Conservation (phyloP, 2,329 filamentous ascomycete genomes). For the Fusarium sambucinum region DNA sequence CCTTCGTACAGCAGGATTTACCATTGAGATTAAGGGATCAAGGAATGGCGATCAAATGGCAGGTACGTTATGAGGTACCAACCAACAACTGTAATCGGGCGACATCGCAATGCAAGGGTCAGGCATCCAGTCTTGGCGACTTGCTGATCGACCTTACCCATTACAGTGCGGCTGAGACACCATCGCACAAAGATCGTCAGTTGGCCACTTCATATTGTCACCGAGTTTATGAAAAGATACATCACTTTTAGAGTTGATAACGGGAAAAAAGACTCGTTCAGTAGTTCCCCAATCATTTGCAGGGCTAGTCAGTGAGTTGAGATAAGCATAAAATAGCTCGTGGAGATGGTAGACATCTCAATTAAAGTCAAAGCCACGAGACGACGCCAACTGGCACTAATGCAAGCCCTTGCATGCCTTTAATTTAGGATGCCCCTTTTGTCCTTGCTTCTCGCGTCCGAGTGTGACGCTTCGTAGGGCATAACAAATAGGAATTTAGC, state of each 20-base stretch:
- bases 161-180: constrained; percentile 25
- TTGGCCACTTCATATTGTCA: too few species aligned
- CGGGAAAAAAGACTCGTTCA: not conserved
- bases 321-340: not conserved
- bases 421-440: not conserved
- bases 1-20: not conserved
- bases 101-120: not conserved
- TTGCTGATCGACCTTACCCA: constrained; percentile 5
- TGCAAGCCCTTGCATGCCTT: constrained; percentile 5
- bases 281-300: accelerated
- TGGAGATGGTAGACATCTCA: accelerated
- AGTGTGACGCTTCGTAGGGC: not conserved
- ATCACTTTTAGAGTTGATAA: accelerated
- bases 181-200: not conserved
- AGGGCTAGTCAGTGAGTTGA: accelerated
- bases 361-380: not conserved
- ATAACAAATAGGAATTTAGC: not conserved
- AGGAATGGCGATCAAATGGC: not conserved
- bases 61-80: not conserved
- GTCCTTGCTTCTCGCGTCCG: not conserved
- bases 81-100: not conserved
- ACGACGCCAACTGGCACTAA: constrained; percentile 1
- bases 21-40: not conserved
- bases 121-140: not conserved
- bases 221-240: not conserved